phyloP scores from a whole-genome alignment of 768 basidiomycete species.

The Tubosaeta brunneosetosa region DNA sequence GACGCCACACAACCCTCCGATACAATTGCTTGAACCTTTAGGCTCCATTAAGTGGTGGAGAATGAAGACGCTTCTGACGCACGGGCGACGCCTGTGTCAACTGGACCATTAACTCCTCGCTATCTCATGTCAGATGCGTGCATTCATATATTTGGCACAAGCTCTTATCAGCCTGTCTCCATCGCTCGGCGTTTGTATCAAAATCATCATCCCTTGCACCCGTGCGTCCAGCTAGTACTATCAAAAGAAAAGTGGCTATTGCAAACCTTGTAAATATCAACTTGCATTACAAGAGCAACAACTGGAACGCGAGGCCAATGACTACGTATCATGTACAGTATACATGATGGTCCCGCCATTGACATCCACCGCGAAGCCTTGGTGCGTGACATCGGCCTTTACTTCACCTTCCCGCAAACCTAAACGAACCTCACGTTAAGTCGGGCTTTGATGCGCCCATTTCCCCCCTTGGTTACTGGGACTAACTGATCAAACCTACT shows the following conservation, averaged over 20 bases:
- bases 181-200: too few species aligned
- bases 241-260: too few species aligned
- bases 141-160: not conserved
- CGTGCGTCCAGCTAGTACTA: too few species aligned
- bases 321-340: not conserved
- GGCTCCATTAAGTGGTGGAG: not conserved
- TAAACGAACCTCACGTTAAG: constrained; percentile 40
- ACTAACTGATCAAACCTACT: constrained; percentile 33
- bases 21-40: constrained; percentile 18
- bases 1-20: constrained; percentile 15
- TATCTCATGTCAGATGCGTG: too few species aligned
- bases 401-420: constrained; percentile 42
- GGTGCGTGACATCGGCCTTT: constrained; percentile 39
- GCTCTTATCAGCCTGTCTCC: too few species aligned
- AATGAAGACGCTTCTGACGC: not conserved
- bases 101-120: too few species aligned
- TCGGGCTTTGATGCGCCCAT: constrained; percentile 37
- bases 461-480: constrained; percentile 42
- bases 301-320: not conserved
- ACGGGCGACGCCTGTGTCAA: not conserved
- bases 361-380: constrained; percentile 35
- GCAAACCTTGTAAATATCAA: too few species aligned
- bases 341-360: constrained; percentile 7
- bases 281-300: not conserved
- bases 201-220: too few species aligned